A percentile compares a stretch with the other conserved stretches of the same genome.
phyloP scores from a whole-genome alignment of 2,329 filamentous ascomycete species.

The Tetracladium maxilliforme region DNA sequence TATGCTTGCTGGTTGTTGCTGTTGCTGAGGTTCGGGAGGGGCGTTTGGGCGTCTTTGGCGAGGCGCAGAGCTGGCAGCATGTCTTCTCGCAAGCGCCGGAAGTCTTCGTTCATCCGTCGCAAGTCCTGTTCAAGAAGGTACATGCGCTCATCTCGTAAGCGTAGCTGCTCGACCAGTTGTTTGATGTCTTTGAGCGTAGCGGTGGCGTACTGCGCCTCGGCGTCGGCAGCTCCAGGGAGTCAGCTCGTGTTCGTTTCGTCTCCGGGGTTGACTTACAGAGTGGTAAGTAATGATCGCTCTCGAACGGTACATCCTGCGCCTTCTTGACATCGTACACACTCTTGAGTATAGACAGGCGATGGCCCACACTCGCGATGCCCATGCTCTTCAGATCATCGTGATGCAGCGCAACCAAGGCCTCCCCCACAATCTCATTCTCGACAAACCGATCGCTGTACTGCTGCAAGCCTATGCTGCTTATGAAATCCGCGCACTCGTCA shows the following conservation, averaged over 20 bases:
- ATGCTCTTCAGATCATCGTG: conserved; percentile 94
- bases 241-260: conserved; percentile 5
- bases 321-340: conserved; percentile 94
- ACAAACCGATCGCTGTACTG: conserved; percentile 76
- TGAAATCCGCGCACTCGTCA: conserved; percentile 83
- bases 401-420: conserved; percentile 74
- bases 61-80: conserved; percentile 80
- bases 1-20: conserved; percentile 19
- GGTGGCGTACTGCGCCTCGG: conserved; percentile 68
- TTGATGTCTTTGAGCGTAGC: conserved; percentile 90
- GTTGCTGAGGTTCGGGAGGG: conserved; percentile 43
- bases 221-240: conserved; percentile 59
- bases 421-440: conserved; percentile 93
- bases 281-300: conserved; percentile 87
- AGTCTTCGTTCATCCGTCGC: conserved; percentile 74
- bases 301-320: conserved; percentile 79
- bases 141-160: conserved; percentile 82
- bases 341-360: conserved; percentile 88
- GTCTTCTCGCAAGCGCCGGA: conserved; percentile 77
- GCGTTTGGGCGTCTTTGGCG: conserved; percentile 84
- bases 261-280: conserved; percentile 49
- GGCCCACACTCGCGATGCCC: conserved; percentile 83
- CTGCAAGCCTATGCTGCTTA: conserved; percentile 61
- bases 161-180: conserved; percentile 77
- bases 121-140: conserved; percentile 70